These are phyloP conservation scores for Penicillium sp. DNA, from an alignment of 2,329 filamentous ascomycete species.

Conservation along the genomic window DNA sequence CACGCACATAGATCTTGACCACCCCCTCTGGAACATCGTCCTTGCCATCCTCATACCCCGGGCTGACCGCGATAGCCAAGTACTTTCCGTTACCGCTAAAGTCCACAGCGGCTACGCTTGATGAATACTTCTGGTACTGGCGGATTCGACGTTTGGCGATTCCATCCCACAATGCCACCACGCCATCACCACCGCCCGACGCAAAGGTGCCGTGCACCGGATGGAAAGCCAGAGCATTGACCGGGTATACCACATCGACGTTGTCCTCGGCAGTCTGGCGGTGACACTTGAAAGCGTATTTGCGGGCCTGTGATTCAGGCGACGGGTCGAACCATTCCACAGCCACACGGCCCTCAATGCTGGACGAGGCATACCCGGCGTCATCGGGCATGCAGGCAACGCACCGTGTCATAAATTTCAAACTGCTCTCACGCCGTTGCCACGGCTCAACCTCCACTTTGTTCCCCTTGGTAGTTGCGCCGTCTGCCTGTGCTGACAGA, in stretches of 20 bases:
- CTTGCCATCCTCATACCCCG: slow-evolving; percentile 81
- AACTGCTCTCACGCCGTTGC: slow-evolving; percentile 86
- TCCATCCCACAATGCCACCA: slow-evolving; percentile 90
- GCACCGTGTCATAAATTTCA: slow-evolving; percentile 92
- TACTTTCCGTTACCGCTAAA: slow-evolving; percentile 74
- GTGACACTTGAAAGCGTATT: slow-evolving; percentile 99
- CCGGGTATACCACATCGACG: slow-evolving; percentile 80
- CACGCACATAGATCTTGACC: slow-evolving; percentile 71
- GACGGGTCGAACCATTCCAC: slow-evolving; percentile 98
- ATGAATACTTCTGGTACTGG: slow-evolving; percentile 78
- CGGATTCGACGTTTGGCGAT: slow-evolving; percentile 83
- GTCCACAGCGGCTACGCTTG: slow-evolving; percentile 68
- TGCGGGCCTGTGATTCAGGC: slow-evolving; percentile 77
- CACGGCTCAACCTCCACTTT: slow-evolving; percentile 63
- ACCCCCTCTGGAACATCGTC: slow-evolving; percentile 68
- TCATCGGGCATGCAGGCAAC: slow-evolving; percentile 97
- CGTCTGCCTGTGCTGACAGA: slow-evolving; percentile 46
- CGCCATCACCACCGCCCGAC: slow-evolving; percentile 80
- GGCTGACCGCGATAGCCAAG: slow-evolving; percentile 73
- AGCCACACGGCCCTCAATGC: slow-evolving; percentile 90
- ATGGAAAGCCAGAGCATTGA: slow-evolving; percentile 86
- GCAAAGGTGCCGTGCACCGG: slow-evolving; percentile 78
- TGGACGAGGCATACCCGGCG: slow-evolving; percentile 83
- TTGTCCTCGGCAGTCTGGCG: slow-evolving; percentile 60
- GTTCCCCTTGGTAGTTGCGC: slow-evolving; percentile 31